Evolutionary conservation across 164 flowering plant species (phyloP).

Genomic region (Piper longum): DNA sequence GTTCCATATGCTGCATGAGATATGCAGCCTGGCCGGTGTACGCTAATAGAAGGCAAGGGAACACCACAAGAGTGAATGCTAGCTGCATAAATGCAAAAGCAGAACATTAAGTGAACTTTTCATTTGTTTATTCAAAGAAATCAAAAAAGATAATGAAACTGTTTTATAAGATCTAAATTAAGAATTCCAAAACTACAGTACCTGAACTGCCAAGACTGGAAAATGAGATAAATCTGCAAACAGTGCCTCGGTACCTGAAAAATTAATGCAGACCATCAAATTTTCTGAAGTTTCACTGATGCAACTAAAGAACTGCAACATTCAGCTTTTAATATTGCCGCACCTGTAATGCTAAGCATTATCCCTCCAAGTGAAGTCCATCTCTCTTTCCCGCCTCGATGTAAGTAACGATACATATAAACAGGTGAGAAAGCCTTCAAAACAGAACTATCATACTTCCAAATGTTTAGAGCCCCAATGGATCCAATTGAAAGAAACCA

Average conservation of each 20-base stretch:
- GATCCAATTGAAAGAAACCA: constrained; percentile 94
- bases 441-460: constrained; percentile 62
- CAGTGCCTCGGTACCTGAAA: constrained; percentile 92
- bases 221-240: constrained; percentile 91
- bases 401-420: constrained; percentile 62
- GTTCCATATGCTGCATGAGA: constrained; percentile 46
- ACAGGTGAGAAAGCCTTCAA: constrained; percentile 87
- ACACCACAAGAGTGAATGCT: constrained; percentile 81
- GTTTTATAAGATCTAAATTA: not conserved
- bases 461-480: constrained; percentile 77
- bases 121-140: not conserved
- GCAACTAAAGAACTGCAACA: not conserved
- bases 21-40: constrained; percentile 97
- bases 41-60: constrained; percentile 89
- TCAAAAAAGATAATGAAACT: not conserved
- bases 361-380: constrained; percentile 94
- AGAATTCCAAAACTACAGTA: not conserved
- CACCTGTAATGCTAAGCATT: constrained; percentile 94
- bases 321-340: not conserved
- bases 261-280: constrained; percentile 1
- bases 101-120: too few species aligned
- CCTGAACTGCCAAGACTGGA: constrained; percentile 73
- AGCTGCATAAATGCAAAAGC: constrained; percentile 14
- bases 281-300: not conserved
- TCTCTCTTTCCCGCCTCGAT: constrained; percentile 36